Conservation (phyloP, 176 grass and related monocot genomes). For the Panicum miliaceum region DNA sequence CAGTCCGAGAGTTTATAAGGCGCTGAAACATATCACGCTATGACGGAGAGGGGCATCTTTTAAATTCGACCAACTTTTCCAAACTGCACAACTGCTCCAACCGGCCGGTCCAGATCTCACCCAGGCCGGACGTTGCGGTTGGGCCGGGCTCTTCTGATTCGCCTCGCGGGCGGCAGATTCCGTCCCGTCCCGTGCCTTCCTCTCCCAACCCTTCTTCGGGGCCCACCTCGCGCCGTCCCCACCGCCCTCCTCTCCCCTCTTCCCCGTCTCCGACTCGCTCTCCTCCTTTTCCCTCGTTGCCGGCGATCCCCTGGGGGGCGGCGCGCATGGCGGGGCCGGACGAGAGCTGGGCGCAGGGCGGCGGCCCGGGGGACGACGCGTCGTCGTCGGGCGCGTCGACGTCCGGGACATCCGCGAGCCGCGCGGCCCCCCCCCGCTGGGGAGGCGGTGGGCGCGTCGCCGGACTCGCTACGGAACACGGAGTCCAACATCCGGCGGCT, state of each 20-base stretch:
- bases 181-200: conserved; percentile 20
- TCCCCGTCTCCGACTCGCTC: background rate
- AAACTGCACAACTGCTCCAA: background rate
- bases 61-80: too few relatives aligned
- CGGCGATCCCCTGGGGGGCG: background rate
- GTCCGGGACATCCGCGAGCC: conserved; percentile 43
- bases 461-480: conserved; percentile 84
- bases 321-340: conserved; percentile 32
- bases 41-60: too few relatives aligned
- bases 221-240: background rate
- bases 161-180: background rate
- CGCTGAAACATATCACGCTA: too few relatives aligned
- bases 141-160: background rate
- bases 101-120: background rate
- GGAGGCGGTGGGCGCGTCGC: conserved; percentile 50
- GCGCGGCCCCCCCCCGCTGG: background rate
- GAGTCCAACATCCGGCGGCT: conserved; percentile 84
- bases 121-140: too few relatives aligned
- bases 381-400: conserved; percentile 3
- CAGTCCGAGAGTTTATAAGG: too few relatives aligned
- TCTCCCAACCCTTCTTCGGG: background rate
- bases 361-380: background rate
- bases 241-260: background rate
- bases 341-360: conserved; percentile 4
- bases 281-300: background rate